Evolutionary conservation across 2,329 filamentous ascomycete genomes (phyloP), one percentile per base, ranked within the genome.

Genomic region (Penicillium aurantiogriseum): DNA sequence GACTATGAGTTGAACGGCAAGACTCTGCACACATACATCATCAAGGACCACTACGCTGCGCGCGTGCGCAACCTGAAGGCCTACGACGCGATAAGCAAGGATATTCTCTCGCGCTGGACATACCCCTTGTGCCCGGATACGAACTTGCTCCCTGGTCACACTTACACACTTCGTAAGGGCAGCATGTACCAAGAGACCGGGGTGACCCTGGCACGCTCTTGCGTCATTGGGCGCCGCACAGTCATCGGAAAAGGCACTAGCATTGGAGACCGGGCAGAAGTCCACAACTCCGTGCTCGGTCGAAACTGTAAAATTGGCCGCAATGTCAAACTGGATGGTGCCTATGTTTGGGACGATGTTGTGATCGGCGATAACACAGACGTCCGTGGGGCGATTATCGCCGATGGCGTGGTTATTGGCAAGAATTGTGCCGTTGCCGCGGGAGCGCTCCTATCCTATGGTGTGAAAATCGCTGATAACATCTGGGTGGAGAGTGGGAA

Each of bases 1-100:
- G 94, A 99, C 73, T 96, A 91, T 79, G 94, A 99, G 72, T 81
- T 97, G 56, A 97, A 97, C 73, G 92, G 92, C 58, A 96, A 97
- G 79, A 92, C 91, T n/a, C 91, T 99, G 51, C 92, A 97, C 72
- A 89, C 91, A 2, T 89, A 97, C 67, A 88, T 97, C 62, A 80
- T 95, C 44, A 84, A 86, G 36, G 85, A 92, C 51, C 86, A 91
- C 58, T 99, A 97, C 70, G 90, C 91, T 1, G 92, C 92, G 1
- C 83, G 94, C 62, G 92, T 91, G 13, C 88, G 85, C 70, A 96
- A 92, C 69, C 81, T 97, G 25, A 89, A 90, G 69, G 88, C 92
- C 69, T 99, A 97, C 77, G 91, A 96, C 69, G 85, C 92, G 31
- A 86, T 99, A 53, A 92, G 87, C 73, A 88, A 86, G 68, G 93